Base-by-base conservation (phyloP, 805 yeast species). In the Candida ovalis region DNA sequence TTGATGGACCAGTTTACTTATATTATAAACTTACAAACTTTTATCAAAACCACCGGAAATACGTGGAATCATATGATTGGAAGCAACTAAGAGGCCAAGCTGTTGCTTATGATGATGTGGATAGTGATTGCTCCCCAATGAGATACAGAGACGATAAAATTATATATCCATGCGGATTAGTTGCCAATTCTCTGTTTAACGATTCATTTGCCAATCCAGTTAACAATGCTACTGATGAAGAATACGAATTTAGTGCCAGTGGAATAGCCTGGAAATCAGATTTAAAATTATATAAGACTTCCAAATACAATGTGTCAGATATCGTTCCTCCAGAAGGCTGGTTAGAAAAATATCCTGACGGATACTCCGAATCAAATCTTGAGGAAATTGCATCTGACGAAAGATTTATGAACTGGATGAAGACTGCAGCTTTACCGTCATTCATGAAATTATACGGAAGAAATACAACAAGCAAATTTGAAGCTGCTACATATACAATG, bases 311-410 rank as follows among this genome's bases (percentile, higher is more conserved):
- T 38, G 73, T 83, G 8, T 62, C 73, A 25, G 83, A 89, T 13
- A 84, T 92, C 40, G 94, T 84, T 2, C 99, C 99, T 12, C 99
- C 99, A 5, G 96, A 94, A 45, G 88, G 86, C 69, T 92, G 99
- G 99, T 73, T 69, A 37, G 75, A 78, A 53, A 71, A 61, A 69
- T 92, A 68, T 65, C 98, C 98, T 1, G 69, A 90, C 50, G 98
- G 98, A 0, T 92, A 94, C 69, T 88, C 86, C n/a, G 82, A 78
- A 30, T 80, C 79, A 5, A 89, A 88, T 64, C 58, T 92, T 51
- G 96, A 96, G 2, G 84, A 87, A 61, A 63, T 92, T 42, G 75
- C 87, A 2, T 63, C 69, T 33, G 83, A 94, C 89, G 92, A 88
- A 62, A 83, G 83, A 55, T 78, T 92, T 58, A 96, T 90, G 72